These are phyloP conservation scores for Pholiota molesta DNA, from an alignment of 768 basidiomycete genomes.

Conservation along the genomic window DNA sequence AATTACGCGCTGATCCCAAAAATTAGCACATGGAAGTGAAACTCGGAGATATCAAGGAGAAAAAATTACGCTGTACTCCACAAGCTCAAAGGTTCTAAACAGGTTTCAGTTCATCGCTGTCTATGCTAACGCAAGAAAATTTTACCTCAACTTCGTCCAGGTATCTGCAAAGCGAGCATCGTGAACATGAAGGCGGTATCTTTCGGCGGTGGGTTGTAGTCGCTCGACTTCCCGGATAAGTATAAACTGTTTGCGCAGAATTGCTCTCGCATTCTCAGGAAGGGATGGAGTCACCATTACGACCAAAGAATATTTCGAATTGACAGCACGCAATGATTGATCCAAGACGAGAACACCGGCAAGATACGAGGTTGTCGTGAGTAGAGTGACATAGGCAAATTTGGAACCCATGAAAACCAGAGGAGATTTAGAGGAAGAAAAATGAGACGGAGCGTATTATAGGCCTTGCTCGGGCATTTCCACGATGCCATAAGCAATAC, in stretches of 20 bases:
- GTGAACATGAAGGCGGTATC: slow-evolving; percentile 41
- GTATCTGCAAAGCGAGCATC: slow-evolving; percentile 67
- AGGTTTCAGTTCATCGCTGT: slow-evolving; percentile 3
- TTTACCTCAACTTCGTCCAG: slow-evolving; percentile 69
- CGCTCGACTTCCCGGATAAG: slow-evolving; percentile 58
- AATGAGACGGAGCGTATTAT: slow-evolving; percentile 24
- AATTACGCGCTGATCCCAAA: slow-evolving; percentile 61
- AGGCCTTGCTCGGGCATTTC: slow-evolving; percentile 24
- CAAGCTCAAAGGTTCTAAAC: slow-evolving; percentile 62
- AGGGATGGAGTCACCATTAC: slow-evolving; percentile 74
- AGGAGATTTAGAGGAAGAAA: slow-evolving; percentile 11
- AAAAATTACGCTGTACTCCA: slow-evolving; percentile 56
- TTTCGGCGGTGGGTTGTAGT: slow-evolving; percentile 53
- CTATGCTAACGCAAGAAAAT: slow-evolving; percentile 1
- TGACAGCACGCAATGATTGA: slow-evolving; percentile 52
- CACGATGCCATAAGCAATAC: slow-evolving; percentile 26
- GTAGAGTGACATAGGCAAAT: slow-evolving; percentile 74
- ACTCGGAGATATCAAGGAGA: background rate
- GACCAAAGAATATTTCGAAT: slow-evolving; percentile 74
- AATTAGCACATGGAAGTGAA: background rate
- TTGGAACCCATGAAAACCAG: slow-evolving; percentile 20
- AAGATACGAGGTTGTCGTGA: slow-evolving; percentile 74
- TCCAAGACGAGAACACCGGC: slow-evolving; percentile 65
- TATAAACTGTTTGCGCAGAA: slow-evolving; percentile 60
- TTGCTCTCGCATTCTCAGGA: slow-evolving; percentile 47